These are phyloP conservation scores for Polytrichum formosum DNA, from an alignment of 225 moss, liverwort and hornwort genomes.

Conservation along the genomic window DNA sequence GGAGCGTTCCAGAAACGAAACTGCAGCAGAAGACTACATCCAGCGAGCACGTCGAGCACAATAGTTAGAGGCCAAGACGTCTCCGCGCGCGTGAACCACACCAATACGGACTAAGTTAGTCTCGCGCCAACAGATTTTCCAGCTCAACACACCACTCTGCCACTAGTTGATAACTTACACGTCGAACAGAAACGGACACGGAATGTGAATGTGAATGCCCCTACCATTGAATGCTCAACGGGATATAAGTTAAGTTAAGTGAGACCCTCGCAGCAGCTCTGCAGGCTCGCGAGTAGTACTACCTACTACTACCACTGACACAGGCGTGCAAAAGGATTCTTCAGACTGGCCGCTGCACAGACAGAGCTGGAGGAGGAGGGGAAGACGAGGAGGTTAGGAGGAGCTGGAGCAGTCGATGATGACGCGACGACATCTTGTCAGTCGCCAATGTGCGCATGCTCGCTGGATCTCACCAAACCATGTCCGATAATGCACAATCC, in stretches of 20 bases:
- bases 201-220: background rate
- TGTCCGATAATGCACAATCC: no score
- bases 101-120: no score
- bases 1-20: no score
- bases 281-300: no score
- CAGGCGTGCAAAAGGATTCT: slow-evolving; percentile 2
- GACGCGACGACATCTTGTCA: background rate
- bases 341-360: background rate
- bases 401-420: background rate
- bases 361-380: background rate
- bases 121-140: no score
- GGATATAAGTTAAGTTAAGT: background rate
- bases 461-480: background rate
- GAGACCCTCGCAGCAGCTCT: background rate
- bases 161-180: no score
- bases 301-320: background rate
- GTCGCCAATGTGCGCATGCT: background rate
- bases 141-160: no score
- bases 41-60: no score
- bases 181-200: background rate
- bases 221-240: background rate
- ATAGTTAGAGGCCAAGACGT: no score
- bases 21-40: no score
- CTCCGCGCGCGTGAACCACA: no score
- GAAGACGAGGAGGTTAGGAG: no score